phyloP scores from a whole-genome alignment of 1,139 yeast species.

The Suhomyces terraborum region DNA sequence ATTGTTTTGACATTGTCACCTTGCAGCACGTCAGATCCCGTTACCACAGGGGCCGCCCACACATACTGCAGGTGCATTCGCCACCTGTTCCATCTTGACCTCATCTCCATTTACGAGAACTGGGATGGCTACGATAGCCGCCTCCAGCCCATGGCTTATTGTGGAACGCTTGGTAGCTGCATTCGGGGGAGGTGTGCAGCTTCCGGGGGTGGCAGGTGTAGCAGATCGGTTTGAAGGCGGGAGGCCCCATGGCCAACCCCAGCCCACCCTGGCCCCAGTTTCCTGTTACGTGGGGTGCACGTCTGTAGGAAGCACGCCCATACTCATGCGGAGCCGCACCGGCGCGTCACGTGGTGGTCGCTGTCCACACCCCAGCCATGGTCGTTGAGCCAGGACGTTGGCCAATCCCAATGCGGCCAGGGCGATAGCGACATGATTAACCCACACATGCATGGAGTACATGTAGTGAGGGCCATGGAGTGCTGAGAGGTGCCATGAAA shows the following conservation, averaged over 20 bases:
- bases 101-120: conserved; percentile 1
- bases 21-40: conserved; percentile 10
- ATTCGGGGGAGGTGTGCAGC: background rate
- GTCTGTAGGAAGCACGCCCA: too few species aligned
- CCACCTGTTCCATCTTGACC: background rate
- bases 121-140: background rate
- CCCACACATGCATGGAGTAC: background rate
- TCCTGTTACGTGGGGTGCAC: too few species aligned
- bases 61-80: background rate
- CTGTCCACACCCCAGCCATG: too few species aligned
- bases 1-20: conserved; percentile 9
- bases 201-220: background rate
- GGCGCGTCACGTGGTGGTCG: too few species aligned
- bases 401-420: conserved; percentile 1
- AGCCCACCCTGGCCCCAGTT: too few species aligned
- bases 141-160: background rate
- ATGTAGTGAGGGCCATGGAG: too few species aligned
- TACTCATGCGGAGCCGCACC: too few species aligned
- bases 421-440: conserved; percentile 4
- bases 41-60: conserved; percentile 4
- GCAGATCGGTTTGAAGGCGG: background rate
- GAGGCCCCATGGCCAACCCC: background rate
- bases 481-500: too few species aligned
- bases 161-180: too few species aligned
- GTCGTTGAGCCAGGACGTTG: conserved; percentile 1